A percentile compares a stretch with the other conserved stretches of the same genome.
Evolutionary conservation across 2,329 filamentous ascomycete species (phyloP).

Genomic region (Tolypocladium guangdongense): DNA sequence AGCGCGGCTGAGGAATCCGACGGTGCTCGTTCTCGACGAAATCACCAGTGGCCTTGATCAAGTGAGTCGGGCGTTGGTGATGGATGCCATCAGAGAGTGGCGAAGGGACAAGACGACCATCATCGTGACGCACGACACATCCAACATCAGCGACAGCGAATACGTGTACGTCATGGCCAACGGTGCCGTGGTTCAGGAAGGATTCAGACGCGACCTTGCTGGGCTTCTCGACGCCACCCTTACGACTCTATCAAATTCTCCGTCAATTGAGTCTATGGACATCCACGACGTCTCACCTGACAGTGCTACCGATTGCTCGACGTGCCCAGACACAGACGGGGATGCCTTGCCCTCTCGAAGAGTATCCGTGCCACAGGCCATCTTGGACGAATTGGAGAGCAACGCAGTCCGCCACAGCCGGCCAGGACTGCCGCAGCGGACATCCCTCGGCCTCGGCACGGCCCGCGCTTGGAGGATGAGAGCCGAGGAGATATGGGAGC

Average conservation of each 20-base stretch:
- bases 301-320: neutral
- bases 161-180: conserved; percentile 72
- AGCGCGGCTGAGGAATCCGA: conserved; percentile 64
- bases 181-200: conserved; percentile 57
- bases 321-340: neutral
- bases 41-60: conserved; percentile 77
- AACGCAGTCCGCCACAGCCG: neutral
- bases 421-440: neutral
- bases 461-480: neutral
- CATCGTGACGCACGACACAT: conserved; percentile 83
- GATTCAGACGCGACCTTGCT: conserved; percentile 17
- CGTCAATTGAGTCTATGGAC: neutral
- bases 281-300: too few species aligned
- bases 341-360: neutral
- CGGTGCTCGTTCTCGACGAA: conserved; percentile 79
- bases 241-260: neutral
- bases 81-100: conserved; percentile 70
- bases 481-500: neutral
- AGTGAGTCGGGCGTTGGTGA: conserved; percentile 54
- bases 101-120: conserved; percentile 75
- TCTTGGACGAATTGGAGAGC: neutral
- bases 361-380: neutral
- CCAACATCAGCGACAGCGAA: conserved; percentile 61
- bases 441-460: neutral
- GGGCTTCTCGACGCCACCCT: neutral